Conservation (phyloP, 257 asterid genomes). For the Misopates orontium region DNA sequence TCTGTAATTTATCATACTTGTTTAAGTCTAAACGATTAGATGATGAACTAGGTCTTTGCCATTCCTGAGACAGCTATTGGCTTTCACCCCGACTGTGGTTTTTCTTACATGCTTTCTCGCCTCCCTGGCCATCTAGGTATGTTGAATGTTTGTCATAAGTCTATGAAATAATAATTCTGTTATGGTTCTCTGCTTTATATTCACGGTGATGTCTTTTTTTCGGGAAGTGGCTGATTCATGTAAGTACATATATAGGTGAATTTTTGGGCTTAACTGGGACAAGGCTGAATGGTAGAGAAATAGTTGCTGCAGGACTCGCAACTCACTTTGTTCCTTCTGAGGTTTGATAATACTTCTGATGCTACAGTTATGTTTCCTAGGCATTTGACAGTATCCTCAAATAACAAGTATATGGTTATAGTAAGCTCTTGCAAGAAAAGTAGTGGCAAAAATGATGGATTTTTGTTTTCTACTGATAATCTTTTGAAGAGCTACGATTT, state of each 20-base stretch:
- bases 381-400: not conserved
- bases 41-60: constrained; percentile 61
- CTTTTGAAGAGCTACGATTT: not conserved
- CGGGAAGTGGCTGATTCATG: no score
- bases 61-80: constrained; percentile 96
- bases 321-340: constrained; percentile 88
- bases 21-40: not conserved
- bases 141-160: no score
- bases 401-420: no score
- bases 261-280: constrained; percentile 87
- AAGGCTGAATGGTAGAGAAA: constrained; percentile 75
- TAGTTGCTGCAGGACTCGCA: constrained; percentile 81
- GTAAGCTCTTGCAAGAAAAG: not conserved
- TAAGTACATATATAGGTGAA: constrained; percentile 54
- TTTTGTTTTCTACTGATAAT: no score
- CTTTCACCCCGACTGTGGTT: constrained; percentile 87
- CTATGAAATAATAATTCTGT: no score
- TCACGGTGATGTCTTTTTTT: no score
- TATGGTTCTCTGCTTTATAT: no score
- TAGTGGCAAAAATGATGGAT: no score
- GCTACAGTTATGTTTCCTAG: not conserved
- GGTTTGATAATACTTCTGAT: constrained; percentile 39
- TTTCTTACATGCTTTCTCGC: constrained; percentile 76
- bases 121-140: constrained; percentile 86
- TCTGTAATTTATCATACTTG: no score